Percentiles rank a stretch among this genome's conserved stretches.
phyloP scores from a whole-genome alignment of 2,329 filamentous ascomycete genomes.

The Ceratocystis ficicola region DNA sequence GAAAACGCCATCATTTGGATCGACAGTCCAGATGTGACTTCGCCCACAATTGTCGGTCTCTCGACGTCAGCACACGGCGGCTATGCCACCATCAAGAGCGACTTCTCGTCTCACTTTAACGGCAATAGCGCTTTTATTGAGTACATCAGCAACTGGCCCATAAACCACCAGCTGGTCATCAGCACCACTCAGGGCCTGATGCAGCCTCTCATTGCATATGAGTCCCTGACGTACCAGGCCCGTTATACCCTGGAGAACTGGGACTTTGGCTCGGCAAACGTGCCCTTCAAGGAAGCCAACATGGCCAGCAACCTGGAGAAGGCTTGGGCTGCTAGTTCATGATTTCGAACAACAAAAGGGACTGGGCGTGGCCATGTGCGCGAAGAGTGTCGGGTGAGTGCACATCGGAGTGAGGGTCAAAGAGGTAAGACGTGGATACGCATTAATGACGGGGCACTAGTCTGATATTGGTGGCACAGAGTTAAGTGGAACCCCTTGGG shows the following conservation, averaged over 20 bases:
- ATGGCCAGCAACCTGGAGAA: constrained; percentile 25
- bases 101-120: constrained; percentile 14
- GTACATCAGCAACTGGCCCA: constrained; percentile 28
- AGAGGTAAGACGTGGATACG: not conserved
- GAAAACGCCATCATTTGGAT: constrained; percentile 31
- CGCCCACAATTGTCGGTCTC: constrained; percentile 29
- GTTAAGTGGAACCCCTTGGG: not conserved
- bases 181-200: constrained; percentile 30
- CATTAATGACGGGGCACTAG: not conserved
- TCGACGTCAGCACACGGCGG: constrained; percentile 32
- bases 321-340: constrained; percentile 16
- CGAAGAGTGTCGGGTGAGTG: not conserved
- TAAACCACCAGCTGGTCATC: constrained; percentile 30
- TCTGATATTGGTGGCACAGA: constrained; percentile 2
- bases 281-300: constrained; percentile 31
- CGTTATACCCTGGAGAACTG: constrained; percentile 30
- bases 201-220: constrained; percentile 35
- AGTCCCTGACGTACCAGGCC: constrained; percentile 30
- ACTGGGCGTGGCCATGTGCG: constrained; percentile 25
- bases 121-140: constrained; percentile 26
- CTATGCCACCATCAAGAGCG: constrained; percentile 27
- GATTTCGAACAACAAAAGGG: constrained; percentile 21
- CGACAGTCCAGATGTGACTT: constrained; percentile 25
- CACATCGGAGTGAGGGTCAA: not conserved
- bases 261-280: constrained; percentile 34